Evolutionary conservation across 2,329 filamentous ascomycete genomes (phyloP).

Genomic region (Cladosporium sp.): DNA sequence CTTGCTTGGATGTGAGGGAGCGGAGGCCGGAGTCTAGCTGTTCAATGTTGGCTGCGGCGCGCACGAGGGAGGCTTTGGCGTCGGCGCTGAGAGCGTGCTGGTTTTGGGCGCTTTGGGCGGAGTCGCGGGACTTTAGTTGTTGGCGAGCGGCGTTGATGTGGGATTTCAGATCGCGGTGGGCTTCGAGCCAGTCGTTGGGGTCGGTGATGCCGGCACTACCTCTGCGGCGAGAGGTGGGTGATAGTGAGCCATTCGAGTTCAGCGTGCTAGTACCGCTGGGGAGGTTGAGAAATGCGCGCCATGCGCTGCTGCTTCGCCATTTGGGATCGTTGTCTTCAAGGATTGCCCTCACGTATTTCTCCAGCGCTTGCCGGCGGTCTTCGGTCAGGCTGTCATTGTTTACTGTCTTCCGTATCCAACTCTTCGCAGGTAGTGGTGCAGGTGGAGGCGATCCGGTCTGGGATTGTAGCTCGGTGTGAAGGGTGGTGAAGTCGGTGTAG

Average conservation of each 20-base stretch:
- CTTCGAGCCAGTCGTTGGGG: conserved; percentile 66
- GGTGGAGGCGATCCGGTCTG: conserved; percentile 61
- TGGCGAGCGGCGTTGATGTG: conserved; percentile 62
- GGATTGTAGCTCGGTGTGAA: conserved; percentile 57
- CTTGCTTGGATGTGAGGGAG: conserved; percentile 29
- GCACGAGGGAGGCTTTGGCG: conserved; percentile 68
- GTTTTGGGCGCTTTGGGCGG: conserved; percentile 50
- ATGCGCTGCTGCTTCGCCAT: conserved; percentile 68
- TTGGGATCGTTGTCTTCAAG: conserved; percentile 66
- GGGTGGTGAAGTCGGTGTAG: conserved; percentile 69
- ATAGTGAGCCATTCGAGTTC: conserved; percentile 33
- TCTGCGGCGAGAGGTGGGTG: conserved; percentile 26
- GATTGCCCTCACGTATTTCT: conserved; percentile 66
- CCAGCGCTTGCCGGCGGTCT: conserved; percentile 60
- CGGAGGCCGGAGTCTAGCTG: conserved; percentile 60
- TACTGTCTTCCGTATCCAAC: conserved; percentile 70
- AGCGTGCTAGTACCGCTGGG: conserved; percentile 42
- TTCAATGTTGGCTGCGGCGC: conserved; percentile 57
- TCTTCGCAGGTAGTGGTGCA: conserved; percentile 61
- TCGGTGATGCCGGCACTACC: conserved; percentile 33
- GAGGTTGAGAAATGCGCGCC: conserved; percentile 68
- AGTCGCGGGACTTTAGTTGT: conserved; percentile 62
- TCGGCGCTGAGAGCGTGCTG: conserved; percentile 58
- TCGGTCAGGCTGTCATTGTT: conserved; percentile 64
- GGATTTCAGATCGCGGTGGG: conserved; percentile 66